Evolutionary conservation across 108 stramenopile genomes (phyloP), one percentile per base, ranked within the genome.

Genomic region (Asterionellopsis glacialis): DNA sequence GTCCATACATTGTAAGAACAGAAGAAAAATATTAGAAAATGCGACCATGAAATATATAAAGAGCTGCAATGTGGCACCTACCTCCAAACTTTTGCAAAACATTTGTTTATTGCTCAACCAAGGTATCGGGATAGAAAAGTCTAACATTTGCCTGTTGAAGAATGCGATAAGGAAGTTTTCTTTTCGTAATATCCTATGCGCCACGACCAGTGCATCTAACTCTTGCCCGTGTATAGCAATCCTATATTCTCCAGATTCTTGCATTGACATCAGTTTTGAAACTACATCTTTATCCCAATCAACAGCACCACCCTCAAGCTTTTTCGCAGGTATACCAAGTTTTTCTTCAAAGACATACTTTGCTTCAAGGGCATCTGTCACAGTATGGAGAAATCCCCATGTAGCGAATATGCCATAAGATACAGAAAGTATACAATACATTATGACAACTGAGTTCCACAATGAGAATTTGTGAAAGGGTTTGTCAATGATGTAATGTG

Each of bases 161-260:
- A 98, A 80, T 11, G 96, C 95, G 23, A 98, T 79, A 65, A 98
- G 55, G 73, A 93, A 98, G 70, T 97, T 97, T 52, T 98, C 95
- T 63, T 88, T 79, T 15, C 98, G 82, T 85, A 97, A 78, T 57
- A 98, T 97, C 21, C 98, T 82, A 64, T 86, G 84, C 12, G 91
- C 87, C 24, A 95, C 76, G 10, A 73, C 59, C 22, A 92, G 61
- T 51, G 84, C 86, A 67, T 86, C 82, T 28, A 82, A 69, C 38
- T 52, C 71, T 64, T 68, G 67, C 23, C 67, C 63, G 41, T 68
- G 57, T 61, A 68, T 65, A 38, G 78, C 72, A 63, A 82, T 67
- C 38, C 79, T 74, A 61, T 86, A 90, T 58, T 75, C 55, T 43
- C 88, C 93, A 18, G 75, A 69, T 49, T 75, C 55, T 61, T 91